phyloP scores from a whole-genome alignment of 2,329 filamentous ascomycete genomes.

The Colletotrichum orbiculare region DNA sequence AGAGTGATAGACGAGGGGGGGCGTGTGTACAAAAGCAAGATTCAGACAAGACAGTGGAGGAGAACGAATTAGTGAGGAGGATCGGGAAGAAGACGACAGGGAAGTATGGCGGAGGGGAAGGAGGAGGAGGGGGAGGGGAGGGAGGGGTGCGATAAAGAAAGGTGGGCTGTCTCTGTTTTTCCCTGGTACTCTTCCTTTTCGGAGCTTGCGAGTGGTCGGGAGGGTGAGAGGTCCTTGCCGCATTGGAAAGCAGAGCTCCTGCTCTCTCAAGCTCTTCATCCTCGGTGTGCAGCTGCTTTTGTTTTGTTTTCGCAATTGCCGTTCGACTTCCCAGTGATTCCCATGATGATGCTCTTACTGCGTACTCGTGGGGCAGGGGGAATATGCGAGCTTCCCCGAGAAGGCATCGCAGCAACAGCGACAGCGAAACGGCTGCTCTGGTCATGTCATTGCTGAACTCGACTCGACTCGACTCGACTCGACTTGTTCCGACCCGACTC shows the following conservation, averaged over 20 bases:
- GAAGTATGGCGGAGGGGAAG: conserved; percentile 13
- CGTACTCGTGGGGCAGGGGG: too few species aligned
- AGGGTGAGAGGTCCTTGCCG: conserved; percentile 16
- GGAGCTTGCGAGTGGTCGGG: conserved; percentile 34
- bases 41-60: conserved; percentile 16
- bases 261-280: neutral
- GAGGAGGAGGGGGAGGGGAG: conserved; percentile 6
- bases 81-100: conserved; percentile 26
- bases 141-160: conserved; percentile 8
- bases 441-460: too few species aligned
- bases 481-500: too few species aligned
- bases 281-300: too few species aligned
- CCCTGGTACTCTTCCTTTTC: conserved; percentile 18
- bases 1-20: conserved; percentile 1
- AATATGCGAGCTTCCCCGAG: too few species aligned
- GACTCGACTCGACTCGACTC: too few species aligned
- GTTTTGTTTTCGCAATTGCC: neutral
- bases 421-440: too few species aligned
- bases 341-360: too few species aligned
- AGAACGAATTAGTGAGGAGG: conserved; percentile 3
- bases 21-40: conserved; percentile 21
- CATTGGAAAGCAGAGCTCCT: conserved; percentile 12
- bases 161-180: conserved; percentile 14
- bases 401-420: too few species aligned
- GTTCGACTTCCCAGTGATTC: neutral